Percentiles rank a stretch among this genome's conserved stretches.
Conservation (phyloP, 179 eudicot species). For the Patellifolia procumbens region DNA sequence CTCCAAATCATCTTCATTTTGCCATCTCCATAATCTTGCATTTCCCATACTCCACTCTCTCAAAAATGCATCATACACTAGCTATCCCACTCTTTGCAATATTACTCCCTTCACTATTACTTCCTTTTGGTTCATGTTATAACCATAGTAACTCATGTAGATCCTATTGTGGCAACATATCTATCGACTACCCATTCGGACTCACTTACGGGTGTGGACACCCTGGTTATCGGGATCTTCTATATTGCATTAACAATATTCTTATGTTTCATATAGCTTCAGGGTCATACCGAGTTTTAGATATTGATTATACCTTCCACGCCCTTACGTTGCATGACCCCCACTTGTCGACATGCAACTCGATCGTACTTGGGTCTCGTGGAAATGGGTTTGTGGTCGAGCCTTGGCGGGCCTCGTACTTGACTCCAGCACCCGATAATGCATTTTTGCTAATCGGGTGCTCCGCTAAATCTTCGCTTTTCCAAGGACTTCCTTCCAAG, state of each 20-base stretch:
- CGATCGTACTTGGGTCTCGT: conserved; percentile 54
- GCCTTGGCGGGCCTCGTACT: conserved; percentile 56
- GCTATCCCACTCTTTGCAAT: conserved; percentile 20
- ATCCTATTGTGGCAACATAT: conserved; percentile 76
- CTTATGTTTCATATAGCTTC: conserved; percentile 85
- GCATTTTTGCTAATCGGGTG: conserved; percentile 82
- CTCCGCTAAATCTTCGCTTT: conserved; percentile 65
- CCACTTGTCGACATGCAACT: conserved; percentile 74
- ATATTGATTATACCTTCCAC: conserved; percentile 80
- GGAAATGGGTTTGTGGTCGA: conserved; percentile 92
- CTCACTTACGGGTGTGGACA: conserved; percentile 81
- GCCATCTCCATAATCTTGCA: neutral
- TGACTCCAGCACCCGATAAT: conserved; percentile 71
- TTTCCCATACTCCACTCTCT: neutral
- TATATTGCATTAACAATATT: conserved; percentile 82
- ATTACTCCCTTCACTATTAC: conserved; percentile 18
- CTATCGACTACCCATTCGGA: conserved; percentile 75
- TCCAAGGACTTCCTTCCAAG: conserved; percentile 77
- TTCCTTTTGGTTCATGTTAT: conserved; percentile 32
- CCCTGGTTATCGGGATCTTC: conserved; percentile 70
- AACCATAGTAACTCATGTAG: conserved; percentile 53
- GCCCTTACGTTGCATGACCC: conserved; percentile 81
- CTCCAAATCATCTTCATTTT: conserved; percentile 12
- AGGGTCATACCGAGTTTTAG: conserved; percentile 81
- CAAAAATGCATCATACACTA: conserved; percentile 32